Base-by-base conservation (phyloP, 257 asterid species). In the Catharanthus roseus region DNA sequence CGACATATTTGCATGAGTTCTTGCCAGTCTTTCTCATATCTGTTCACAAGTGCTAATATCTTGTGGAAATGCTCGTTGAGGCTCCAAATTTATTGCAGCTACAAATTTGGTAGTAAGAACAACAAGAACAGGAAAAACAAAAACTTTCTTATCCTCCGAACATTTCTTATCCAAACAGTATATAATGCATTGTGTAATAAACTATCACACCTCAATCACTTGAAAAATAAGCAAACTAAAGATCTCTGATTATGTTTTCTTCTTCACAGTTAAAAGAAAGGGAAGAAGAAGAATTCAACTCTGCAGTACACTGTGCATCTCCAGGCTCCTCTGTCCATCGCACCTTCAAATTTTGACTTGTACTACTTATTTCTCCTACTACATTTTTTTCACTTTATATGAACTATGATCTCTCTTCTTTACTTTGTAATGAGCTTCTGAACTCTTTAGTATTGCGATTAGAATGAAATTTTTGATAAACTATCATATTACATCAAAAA, bases 391-490 rank as follows among this genome's bases (percentile, higher is more conserved):
- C n/a, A n/a, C n/a, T n/a, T 9, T 3, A 31, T 49, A 11, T 4
- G 28, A 31, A 57, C n/a, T 28, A 28, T 15, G 15, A 15, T 31
- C 65, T 36, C 24, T 60, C 24, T 60, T 60, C 42, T 36, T 60
- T 15, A 31, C 10, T 60, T 6, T 51, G 1, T n/a, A 21, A 51
- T 26, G n/a, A 51, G 28, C 58, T 5, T 21, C 10, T 51, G 58
- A 11, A 5, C 58, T 5, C 28, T 51, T 51, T 51, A 21, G 26
- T 51, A 11, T n/a, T 51, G 29, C 28, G n/a, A n/a, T 51, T n/a
- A 51, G 58, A 51, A 51, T 51, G 58, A 49, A 49, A 49, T 49
- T 49, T 49, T 49, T 18, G 61, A 56, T 56, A 56, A 56, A 10
- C 12, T 56, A 12, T 56, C 63, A n/a, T 42, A 2, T 24, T 24